These are phyloP conservation scores for Quercus bicolor DNA, from an alignment of 306 rosid genomes.

Conservation along the genomic window DNA sequence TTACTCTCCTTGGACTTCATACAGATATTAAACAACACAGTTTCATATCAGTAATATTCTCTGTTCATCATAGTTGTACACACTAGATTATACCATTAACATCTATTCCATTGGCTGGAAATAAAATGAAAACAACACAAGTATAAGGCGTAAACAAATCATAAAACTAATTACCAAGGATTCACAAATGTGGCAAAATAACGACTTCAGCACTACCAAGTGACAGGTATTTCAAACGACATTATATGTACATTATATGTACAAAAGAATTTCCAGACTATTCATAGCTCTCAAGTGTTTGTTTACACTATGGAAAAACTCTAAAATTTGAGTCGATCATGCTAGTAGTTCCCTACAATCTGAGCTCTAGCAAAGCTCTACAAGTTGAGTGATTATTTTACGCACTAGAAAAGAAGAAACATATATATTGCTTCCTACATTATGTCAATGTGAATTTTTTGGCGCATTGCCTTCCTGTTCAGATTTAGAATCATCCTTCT, in stretches of 20 bases:
- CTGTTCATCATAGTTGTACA: background rate
- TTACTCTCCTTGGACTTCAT: background rate
- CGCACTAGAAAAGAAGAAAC: constrained; percentile 13
- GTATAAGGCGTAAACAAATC: background rate
- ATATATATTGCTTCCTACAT: background rate
- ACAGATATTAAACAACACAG: background rate
- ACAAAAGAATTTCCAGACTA: constrained; percentile 17
- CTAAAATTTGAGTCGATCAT: background rate
- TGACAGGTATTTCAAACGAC: constrained; percentile 9
- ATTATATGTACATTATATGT: background rate
- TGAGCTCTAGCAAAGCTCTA: constrained; percentile 9
- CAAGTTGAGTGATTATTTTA: constrained; percentile 9
- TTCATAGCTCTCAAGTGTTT: constrained; percentile 8
- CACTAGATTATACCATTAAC: background rate
- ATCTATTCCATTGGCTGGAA: no score
- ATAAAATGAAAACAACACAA: background rate
- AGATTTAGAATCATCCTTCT: constrained; percentile 43
- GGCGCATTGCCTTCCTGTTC: constrained; percentile 36
- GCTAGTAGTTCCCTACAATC: background rate
- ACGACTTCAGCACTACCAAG: background rate
- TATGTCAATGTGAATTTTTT: constrained; percentile 37
- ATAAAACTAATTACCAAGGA: background rate
- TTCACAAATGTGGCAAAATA: background rate
- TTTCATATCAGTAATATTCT: background rate
- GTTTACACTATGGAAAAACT: constrained; percentile 9